Evolutionary conservation across 2,329 filamentous ascomycete genomes (phyloP), one percentile per base, ranked within the genome.

Genomic region (Diaporthe capsici): DNA sequence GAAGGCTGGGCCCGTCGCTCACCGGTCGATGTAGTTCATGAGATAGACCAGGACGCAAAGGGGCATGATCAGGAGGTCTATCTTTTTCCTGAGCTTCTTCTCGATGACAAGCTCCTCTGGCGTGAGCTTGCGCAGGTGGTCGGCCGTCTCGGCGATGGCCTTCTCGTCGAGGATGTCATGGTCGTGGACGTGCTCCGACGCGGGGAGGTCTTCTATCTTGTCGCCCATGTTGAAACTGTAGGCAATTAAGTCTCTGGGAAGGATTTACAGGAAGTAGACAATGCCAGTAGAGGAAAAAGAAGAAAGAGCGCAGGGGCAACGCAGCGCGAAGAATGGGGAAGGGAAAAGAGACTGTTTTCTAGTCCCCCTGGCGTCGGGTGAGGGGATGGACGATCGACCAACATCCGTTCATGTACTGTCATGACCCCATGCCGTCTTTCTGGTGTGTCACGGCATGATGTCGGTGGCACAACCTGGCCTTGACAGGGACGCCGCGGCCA

Each of bases 41-140:
- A 94, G 92, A 78, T 93, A 94, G 87, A 94, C 93, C 63, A 94
- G 79, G 71, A 94, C 90, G 57, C 94, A 86, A 84, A 92, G 92
- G 0, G 93, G 93, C 79, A 95, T 85, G 42, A 94, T 82, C 71
- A 92, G 85, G 12, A 89, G 78, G 81, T 95, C 93, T 72, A 94
- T 90, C 82, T 93, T 94, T 76, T 88, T 87, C 75, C 88, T 86
- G 71, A 95, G 83, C 70, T 86, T 88, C 75, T 84, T 86, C 81
- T 95, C 92, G 1, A 90, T 85, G 13, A 12, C 65, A 28, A 79
- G 76, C 70, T 82, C 79, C 1, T 78, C 80, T 5, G 73, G 53
- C 4, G 75, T 70, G 15, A 76, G 73, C 75, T n/a, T 47, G 22
- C 53, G 75, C 47, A 72, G 55, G 39, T 76, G 72, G 12, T 57